Evolutionary conservation across 352 stramenopile genomes (phyloP), one percentile per base, ranked within the genome.

Genomic region (Pythium brachiatum): DNA sequence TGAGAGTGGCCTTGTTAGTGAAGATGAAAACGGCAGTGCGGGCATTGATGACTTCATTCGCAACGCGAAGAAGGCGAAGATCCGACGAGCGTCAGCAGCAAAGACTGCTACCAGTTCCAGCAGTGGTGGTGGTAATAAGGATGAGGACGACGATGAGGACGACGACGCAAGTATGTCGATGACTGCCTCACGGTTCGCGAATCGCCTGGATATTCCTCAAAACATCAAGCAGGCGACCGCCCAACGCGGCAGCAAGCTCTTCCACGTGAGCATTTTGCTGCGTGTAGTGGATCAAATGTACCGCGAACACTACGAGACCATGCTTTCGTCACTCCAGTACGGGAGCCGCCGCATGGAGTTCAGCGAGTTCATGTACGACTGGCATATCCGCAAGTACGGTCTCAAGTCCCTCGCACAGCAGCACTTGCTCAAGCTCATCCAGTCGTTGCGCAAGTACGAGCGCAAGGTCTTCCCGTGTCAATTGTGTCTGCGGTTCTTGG

Each of bases 351-450:
- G 81, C 26, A 93, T 89, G 73, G 78, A 85, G 41, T 92, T 90
- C 59, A 89, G 81, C 56, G 81, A 93, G 64, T 93, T 91, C 56
- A 77, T 93, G 51, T 91, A 91, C 64, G 83, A 92, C 62, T 90
- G 83, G 83, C 83, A 92, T 44, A 86, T 90, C 34, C 81, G 83
- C 51, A 92, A 92, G 73, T 87, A 87, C 53, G 81, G 81, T 8
- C 78, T 91, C 27, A 90, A 89, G 62, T 60, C 81, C 6, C 77
- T 93, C 23, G 83, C 81, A 3, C 78, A 90, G 66, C 81, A 87
- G 57, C 83, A 91, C 48, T 46, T 90, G 36, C 71, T 89, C 26
- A 93, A 93, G 58, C 63, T 92, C 29, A 88, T 93, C 52, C 74
- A 90, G 68, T 90, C 83, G 9, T 69, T 93, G 15, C 83, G 82